These are phyloP conservation scores for Pisolithus marmoratus DNA, from an alignment of 768 basidiomycete species.

Conservation along the genomic window DNA sequence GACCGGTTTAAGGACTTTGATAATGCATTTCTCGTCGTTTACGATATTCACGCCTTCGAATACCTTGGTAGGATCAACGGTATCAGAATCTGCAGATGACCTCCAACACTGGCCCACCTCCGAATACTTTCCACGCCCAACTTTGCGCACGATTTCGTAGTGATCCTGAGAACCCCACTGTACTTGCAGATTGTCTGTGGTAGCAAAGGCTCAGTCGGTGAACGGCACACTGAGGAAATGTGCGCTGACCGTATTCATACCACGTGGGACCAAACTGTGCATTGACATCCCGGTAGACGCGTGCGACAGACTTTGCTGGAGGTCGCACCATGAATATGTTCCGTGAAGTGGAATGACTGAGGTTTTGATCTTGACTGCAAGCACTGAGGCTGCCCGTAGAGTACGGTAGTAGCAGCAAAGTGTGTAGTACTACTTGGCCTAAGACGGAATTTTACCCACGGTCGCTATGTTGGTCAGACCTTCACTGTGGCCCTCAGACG, in stretches of 20 bases:
- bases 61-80: constrained; percentile 42
- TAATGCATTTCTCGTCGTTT: constrained; percentile 91
- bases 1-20: constrained; percentile 97
- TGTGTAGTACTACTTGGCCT: too few species aligned
- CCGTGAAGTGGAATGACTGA: constrained; percentile 4
- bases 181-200: constrained; percentile 88
- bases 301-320: constrained; percentile 71
- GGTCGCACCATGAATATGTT: constrained; percentile 58
- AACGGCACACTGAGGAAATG: background rate
- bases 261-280: constrained; percentile 81
- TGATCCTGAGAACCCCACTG: constrained; percentile 97
- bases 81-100: constrained; percentile 11
- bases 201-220: constrained; percentile 10
- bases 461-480: constrained; percentile 24
- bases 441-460: constrained; percentile 25
- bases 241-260: constrained; percentile 85
- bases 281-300: constrained; percentile 88
- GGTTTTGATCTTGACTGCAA: background rate
- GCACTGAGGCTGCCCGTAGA: too few species aligned
- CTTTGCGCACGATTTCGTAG: constrained; percentile 96
- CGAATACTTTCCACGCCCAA: constrained; percentile 92
- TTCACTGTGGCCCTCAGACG: constrained; percentile 45
- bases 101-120: constrained; percentile 49
- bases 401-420: too few species aligned
- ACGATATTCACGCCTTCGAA: constrained; percentile 92